A percentile compares a stretch with the other conserved stretches of the same genome.
These are phyloP conservation scores for Scleroderma citrinum DNA, from an alignment of 768 basidiomycete species.

Conservation along the genomic window DNA sequence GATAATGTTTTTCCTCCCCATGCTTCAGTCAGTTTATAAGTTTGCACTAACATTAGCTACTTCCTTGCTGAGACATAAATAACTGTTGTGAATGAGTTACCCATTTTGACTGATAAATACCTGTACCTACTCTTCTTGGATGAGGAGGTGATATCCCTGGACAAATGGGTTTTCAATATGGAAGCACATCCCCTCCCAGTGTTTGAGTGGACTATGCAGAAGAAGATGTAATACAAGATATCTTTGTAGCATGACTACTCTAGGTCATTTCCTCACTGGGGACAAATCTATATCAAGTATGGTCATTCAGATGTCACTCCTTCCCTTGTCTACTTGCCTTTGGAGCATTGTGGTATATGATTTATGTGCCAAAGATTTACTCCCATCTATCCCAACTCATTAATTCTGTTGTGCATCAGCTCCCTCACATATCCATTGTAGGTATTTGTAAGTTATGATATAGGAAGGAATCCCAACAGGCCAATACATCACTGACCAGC, in stretches of 20 bases:
- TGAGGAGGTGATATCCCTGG: constrained; percentile 50
- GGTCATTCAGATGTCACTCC: no score
- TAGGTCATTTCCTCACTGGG: no score
- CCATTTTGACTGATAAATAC: constrained; percentile 30
- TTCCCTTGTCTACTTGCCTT: no score
- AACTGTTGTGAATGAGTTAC: not conserved
- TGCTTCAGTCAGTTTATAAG: not conserved
- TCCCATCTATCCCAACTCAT: no score
- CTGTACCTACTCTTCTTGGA: constrained; percentile 65
- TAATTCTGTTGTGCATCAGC: no score
- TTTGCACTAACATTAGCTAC: constrained; percentile 29
- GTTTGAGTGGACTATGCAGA: constrained; percentile 54
- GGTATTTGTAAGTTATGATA: no score
- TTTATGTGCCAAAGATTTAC: no score
- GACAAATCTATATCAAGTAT: no score
- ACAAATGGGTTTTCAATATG: constrained; percentile 59
- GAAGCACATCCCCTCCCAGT: constrained; percentile 77
- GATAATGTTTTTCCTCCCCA: not conserved
- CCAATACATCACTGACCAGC: no score
- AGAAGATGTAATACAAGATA: constrained; percentile 41
- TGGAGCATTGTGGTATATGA: no score
- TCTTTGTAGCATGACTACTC: not conserved
- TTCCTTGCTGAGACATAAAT: constrained; percentile 50
- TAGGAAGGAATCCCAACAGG: no score
- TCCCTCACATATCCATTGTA: no score